Percentiles rank a stretch among this genome's conserved stretches.
Conservation (phyloP, 257 asterid species). For the Scutellaria minor region DNA sequence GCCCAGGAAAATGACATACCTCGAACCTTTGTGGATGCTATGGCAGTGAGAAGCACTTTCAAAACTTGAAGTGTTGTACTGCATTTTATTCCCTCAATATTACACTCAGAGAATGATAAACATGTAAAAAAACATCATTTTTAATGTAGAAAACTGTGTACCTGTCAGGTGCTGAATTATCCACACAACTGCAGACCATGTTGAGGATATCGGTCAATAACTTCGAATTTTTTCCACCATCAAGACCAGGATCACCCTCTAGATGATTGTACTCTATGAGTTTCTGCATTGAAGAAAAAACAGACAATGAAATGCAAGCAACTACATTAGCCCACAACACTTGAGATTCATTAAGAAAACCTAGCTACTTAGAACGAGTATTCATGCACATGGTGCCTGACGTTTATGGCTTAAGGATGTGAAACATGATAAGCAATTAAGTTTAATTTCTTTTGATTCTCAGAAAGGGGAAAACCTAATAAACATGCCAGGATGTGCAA, state of each 20-base stretch:
- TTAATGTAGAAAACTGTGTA: conserved; percentile 35
- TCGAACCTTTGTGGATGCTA: conserved; percentile 86
- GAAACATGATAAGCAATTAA: conserved; percentile 28
- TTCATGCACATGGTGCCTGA: conserved; percentile 11
- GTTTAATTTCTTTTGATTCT: neutral
- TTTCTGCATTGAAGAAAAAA: conserved; percentile 60
- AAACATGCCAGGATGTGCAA: conserved; percentile 19
- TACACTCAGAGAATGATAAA: conserved; percentile 35
- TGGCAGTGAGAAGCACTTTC: conserved; percentile 92
- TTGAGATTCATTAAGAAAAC: conserved; percentile 18
- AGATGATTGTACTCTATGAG: conserved; percentile 93
- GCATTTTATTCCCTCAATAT: conserved; percentile 49
- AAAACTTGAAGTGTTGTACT: conserved; percentile 95
- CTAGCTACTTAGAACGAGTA: conserved; percentile 24
- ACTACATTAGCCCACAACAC: conserved; percentile 26
- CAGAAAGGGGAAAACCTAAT: conserved; percentile 14
- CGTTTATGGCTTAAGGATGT: conserved; percentile 11
- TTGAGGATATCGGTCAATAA: conserved; percentile 77
- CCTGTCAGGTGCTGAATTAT: conserved; percentile 96
- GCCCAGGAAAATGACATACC: conserved; percentile 56
- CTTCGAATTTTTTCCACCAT: conserved; percentile 71
- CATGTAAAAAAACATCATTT: conserved; percentile 31
- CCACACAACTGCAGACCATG: conserved; percentile 85
- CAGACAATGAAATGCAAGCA: conserved; percentile 26
- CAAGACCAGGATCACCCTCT: conserved; percentile 98